Evolutionary conservation across 306 rosid genomes (phyloP).

Genomic region (Dicorynia guianensis): DNA sequence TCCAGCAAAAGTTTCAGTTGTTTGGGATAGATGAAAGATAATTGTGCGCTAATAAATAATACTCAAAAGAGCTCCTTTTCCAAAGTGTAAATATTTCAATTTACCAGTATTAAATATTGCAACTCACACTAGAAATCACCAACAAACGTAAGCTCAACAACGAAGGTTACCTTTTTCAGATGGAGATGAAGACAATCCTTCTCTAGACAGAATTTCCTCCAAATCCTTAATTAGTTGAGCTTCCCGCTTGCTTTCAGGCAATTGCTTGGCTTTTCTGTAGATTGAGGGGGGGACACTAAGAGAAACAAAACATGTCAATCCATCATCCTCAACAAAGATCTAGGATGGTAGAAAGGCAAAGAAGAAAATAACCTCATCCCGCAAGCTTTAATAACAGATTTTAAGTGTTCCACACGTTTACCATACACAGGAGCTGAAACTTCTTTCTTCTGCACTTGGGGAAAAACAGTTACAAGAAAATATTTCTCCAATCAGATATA

Average conservation of each 20-base stretch:
- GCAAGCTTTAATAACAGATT: slow-evolving; percentile 91
- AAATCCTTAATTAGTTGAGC: slow-evolving; percentile 78
- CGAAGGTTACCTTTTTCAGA: slow-evolving; percentile 78
- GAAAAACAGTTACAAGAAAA: neutral
- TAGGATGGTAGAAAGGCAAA: slow-evolving; percentile 35
- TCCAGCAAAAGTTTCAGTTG: slow-evolving; percentile 26
- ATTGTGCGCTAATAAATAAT: slow-evolving; percentile 28
- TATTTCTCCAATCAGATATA: neutral
- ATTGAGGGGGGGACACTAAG: slow-evolving; percentile 76
- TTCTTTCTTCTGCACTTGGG: slow-evolving; percentile 77
- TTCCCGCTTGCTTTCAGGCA: slow-evolving; percentile 85
- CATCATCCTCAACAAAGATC: slow-evolving; percentile 37
- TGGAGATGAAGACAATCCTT: slow-evolving; percentile 88
- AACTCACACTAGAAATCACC: slow-evolving; percentile 28
- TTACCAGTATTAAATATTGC: slow-evolving; percentile 38
- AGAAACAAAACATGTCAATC: slow-evolving; percentile 43
- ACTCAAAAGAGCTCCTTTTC: slow-evolving; percentile 17
- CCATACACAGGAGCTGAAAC: slow-evolving; percentile 77
- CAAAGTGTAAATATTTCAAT: slow-evolving; percentile 27
- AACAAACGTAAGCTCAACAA: slow-evolving; percentile 28
- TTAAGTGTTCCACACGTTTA: slow-evolving; percentile 85
- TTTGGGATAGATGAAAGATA: slow-evolving; percentile 17
- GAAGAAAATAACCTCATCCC: slow-evolving; percentile 83
- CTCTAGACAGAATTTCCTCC: slow-evolving; percentile 83
- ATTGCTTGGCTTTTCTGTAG: slow-evolving; percentile 92